Evolutionary conservation across 495 filamentous ascomycete species (phyloP).

Genomic region (Schizothecium vesticola): DNA sequence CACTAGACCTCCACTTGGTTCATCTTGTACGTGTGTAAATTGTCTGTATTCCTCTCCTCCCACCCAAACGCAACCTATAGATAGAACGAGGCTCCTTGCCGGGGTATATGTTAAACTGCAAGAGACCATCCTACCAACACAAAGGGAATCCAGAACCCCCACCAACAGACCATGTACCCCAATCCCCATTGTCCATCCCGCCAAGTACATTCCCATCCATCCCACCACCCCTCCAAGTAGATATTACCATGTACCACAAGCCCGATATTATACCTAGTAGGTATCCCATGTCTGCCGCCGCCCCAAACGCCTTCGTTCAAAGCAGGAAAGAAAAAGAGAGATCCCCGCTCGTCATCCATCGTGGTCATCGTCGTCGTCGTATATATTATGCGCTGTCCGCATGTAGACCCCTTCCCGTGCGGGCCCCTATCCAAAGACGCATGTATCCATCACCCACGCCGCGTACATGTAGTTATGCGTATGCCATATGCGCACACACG

Average conservation of each 20-base stretch:
- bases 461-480: no score
- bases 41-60: neutral
- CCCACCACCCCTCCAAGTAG: neutral
- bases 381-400: neutral
- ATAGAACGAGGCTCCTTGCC: neutral
- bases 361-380: neutral
- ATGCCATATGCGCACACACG: no score
- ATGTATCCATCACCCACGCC: no score
- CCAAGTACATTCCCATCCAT: neutral
- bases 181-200: neutral
- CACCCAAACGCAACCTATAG: neutral
- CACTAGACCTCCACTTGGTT: neutral
- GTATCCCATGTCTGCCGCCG: neutral
- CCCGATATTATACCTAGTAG: neutral
- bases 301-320: conserved; percentile 7
- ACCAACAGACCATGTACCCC: neutral
- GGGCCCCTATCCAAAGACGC: no score
- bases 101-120: neutral
- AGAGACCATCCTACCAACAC: neutral
- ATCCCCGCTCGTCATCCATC: neutral
- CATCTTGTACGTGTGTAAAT: neutral
- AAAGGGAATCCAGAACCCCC: neutral
- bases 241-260: neutral
- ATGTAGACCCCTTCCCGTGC: neutral
- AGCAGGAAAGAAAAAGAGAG: neutral